Base-by-base conservation (phyloP, 2,329 filamentous ascomycete genomes). In the Colletotrichum higginsianum region DNA sequence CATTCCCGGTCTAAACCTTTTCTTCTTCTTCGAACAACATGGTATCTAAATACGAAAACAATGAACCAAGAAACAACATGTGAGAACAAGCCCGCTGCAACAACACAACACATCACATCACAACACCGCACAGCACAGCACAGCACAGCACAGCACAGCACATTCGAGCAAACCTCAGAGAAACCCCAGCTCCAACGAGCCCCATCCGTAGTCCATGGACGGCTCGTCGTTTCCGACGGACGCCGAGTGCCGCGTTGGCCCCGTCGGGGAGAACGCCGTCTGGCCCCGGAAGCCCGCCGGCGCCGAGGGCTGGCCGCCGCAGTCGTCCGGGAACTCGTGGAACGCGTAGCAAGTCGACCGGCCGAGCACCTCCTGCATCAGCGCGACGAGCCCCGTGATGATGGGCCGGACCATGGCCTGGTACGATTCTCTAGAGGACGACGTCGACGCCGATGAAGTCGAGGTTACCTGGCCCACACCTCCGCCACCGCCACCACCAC, bases 341-440 rank as follows among this genome's bases (percentile, higher is more conserved):
- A 76, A 74, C 12, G 69, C 65, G 16, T 75, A 78, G 50, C 75
- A 81, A 12, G 80, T 81, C 18, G 81, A 78, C 65, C 77, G 78
- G 2, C 81, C 81, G 4, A 82, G 70, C 3, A 78, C 77, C n/a
- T 80, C 78, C 52, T 79, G 77, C 73, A 82, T 76, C 52, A 82
- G 52, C 13, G 67, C 61, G 7, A 75, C 74, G 13, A 81, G 75
- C 7, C 71, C 70, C 11, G 74, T 69, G 38, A 76, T 64, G 26
- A 75, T 69, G 2, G 75, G 75, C 13, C 72, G 60, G 15, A 76
- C 61, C 60, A 77, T 66, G 9, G 73, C 74, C 62, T 73, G 74
- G 30, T 68, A 74, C 3, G 75, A 74, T 49, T 74, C 76, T 42
- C 68, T 73, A 2, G 35, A 38, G 35, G 35, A 38, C 35, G 9